These are phyloP conservation scores for Trichoderma parareesei DNA, from an alignment of 495 filamentous ascomycete genomes.

Conservation along the genomic window DNA sequence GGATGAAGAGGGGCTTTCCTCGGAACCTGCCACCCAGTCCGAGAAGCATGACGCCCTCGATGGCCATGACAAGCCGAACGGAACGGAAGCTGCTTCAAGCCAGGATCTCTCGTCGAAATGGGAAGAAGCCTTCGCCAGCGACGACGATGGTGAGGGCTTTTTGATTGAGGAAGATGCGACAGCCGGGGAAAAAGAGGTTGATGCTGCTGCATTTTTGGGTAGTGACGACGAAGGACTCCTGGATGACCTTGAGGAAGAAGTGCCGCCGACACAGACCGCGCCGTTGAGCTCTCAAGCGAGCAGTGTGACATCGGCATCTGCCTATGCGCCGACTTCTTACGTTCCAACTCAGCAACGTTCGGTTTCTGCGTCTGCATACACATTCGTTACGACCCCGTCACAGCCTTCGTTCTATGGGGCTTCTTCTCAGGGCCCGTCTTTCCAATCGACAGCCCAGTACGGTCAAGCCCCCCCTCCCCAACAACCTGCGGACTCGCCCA, in stretches of 20 bases:
- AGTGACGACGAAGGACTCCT: constrained; percentile 71
- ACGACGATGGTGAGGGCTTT: constrained; percentile 66
- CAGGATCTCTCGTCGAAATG: constrained; percentile 68
- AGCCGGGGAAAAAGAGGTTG: constrained; percentile 31
- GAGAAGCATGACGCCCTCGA: not conserved
- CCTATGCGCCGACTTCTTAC: constrained; percentile 3
- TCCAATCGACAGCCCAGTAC: constrained; percentile 35
- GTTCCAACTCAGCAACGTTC: not conserved
- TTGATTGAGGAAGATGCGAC: constrained; percentile 32
- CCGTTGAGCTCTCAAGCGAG: constrained; percentile 2
- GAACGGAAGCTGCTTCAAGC: not conserved
- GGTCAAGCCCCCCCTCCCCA: constrained; percentile 29
- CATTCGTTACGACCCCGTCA: not conserved
- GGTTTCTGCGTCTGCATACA: not conserved
- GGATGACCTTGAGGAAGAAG: constrained; percentile 41
- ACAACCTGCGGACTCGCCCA: constrained; percentile 33
- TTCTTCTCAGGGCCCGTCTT: constrained; percentile 33
- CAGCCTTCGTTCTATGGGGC: constrained; percentile 14
- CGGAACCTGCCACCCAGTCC: not conserved
- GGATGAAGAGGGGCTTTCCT: not conserved
- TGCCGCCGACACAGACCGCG: constrained; percentile 2
- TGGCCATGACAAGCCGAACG: not conserved
- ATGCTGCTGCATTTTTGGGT: constrained; percentile 51
- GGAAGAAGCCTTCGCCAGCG: constrained; percentile 71
- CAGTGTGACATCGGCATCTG: constrained; percentile 1